phyloP scores from a whole-genome alignment of 345 rosid genomes.

The Linum trigynum region DNA sequence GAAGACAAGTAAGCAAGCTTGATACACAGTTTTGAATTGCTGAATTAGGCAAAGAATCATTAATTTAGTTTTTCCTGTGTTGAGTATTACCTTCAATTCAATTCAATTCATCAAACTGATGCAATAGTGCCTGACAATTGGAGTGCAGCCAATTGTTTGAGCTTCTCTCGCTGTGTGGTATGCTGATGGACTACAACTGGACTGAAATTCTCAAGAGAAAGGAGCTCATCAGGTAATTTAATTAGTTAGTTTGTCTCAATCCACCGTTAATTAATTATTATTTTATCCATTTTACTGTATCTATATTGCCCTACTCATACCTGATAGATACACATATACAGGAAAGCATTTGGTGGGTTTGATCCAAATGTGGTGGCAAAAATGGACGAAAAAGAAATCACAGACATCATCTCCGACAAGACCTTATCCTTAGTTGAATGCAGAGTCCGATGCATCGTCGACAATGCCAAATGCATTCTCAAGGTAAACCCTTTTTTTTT shows the following conservation, averaged over 20 bases:
- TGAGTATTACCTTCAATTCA: neutral
- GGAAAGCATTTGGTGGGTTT: constrained; percentile 71
- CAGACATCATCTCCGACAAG: constrained; percentile 62
- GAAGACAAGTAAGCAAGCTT: constrained; percentile 65
- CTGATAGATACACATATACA: constrained; percentile 5
- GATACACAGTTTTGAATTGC: too few species aligned
- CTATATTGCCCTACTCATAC: neutral
- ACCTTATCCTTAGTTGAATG: constrained; percentile 65
- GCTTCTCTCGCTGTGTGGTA: constrained; percentile 77
- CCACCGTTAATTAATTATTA: neutral
- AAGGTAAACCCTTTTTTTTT: constrained; percentile 44
- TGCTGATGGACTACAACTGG: constrained; percentile 98
- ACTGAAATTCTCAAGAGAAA: constrained; percentile 81
- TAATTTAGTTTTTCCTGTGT: too few species aligned
- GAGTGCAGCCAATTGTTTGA: constrained; percentile 69
- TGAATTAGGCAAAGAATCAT: too few species aligned
- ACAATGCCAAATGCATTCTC: constrained; percentile 76
- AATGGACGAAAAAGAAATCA: constrained; percentile 75
- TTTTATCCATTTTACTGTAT: too few species aligned
- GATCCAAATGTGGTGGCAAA: constrained; percentile 67
- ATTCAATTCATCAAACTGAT: neutral
- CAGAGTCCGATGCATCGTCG: constrained; percentile 77
- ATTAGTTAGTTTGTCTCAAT: too few species aligned
- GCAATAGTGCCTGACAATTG: neutral
- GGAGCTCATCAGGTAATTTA: constrained; percentile 49